phyloP scores from a whole-genome alignment of 75 land plant species.

The Picea glauca region DNA sequence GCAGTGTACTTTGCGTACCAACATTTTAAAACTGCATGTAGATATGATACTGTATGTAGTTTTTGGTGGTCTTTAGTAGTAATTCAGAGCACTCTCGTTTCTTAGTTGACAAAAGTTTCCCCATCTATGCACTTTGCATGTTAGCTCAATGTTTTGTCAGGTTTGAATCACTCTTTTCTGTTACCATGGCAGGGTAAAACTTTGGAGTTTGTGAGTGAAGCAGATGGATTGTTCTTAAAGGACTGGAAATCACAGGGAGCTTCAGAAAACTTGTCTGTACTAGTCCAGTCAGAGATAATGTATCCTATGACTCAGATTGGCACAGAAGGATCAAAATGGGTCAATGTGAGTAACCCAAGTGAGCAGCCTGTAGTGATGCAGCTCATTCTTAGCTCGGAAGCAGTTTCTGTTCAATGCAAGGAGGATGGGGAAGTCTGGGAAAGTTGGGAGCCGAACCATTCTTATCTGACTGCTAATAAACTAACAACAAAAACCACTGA shows the following conservation, averaged over 20 bases:
- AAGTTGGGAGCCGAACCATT: not conserved
- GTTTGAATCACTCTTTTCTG: not conserved
- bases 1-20: too few species aligned
- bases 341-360: conserved; percentile 55
- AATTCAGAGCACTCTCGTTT: not conserved
- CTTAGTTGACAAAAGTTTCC: not conserved
- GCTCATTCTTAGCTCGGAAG: conserved; percentile 52
- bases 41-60: too few species aligned
- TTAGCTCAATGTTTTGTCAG: not conserved
- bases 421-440: conserved; percentile 14
- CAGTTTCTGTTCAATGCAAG: conserved; percentile 33
- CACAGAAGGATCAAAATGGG: conserved; percentile 32
- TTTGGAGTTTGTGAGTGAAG: conserved; percentile 9
- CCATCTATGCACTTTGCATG: too few species aligned
- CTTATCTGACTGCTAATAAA: conserved; percentile 13
- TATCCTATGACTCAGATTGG: conserved; percentile 50
- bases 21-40: too few species aligned
- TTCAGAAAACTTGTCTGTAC: conserved; percentile 31
- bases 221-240: conserved; percentile 35
- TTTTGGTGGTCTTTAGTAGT: too few species aligned
- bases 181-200: not conserved
- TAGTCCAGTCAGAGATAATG: conserved; percentile 35
- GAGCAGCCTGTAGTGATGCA: conserved; percentile 55
- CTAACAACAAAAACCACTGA: conserved; percentile 11
- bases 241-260: conserved; percentile 49